A percentile compares a stretch with the other conserved stretches of the same genome.
Evolutionary conservation across 2,329 filamentous ascomycete species (phyloP).

Genomic region (Bertia moriformis): DNA sequence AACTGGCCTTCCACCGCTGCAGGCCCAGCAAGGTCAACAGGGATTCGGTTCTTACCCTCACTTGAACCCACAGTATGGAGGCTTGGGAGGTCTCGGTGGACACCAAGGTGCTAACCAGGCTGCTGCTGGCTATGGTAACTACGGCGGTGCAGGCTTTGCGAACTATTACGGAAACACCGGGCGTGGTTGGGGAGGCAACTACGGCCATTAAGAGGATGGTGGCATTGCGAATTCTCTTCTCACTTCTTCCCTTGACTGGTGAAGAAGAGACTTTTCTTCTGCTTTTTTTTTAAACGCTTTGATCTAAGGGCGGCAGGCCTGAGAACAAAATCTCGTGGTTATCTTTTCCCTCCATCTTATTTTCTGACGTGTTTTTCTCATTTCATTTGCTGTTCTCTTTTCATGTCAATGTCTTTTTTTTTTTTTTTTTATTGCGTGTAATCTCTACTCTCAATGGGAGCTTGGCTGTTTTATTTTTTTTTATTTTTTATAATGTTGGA

Average conservation of each 20-base stretch:
- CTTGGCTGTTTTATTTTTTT: not conserved
- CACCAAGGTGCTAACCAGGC: constrained; percentile 27
- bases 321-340: not conserved
- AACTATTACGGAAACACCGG: constrained; percentile 21
- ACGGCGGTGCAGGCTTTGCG: constrained; percentile 23
- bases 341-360: constrained; percentile 1
- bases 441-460: constrained; percentile 1
- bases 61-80: constrained; percentile 14
- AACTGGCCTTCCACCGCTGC: constrained; percentile 12
- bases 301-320: too few species aligned
- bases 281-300: not conserved
- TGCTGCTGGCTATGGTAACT: constrained; percentile 20
- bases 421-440: not conserved
- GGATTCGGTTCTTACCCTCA: constrained; percentile 9
- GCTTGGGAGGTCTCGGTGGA: constrained; percentile 30
- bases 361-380: not conserved
- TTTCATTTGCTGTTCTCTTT: not conserved
- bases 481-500: too few species aligned
- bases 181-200: constrained; percentile 32
- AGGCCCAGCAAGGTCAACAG: constrained; percentile 14
- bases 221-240: not conserved
- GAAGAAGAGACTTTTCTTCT: too few species aligned
- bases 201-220: constrained; percentile 11
- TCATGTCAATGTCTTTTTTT: not conserved
- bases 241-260: too few species aligned